Percentiles rank a stretch among this genome's conserved stretches.
These are phyloP conservation scores for Paxillus involutus DNA, from an alignment of 768 basidiomycete species.

Conservation along the genomic window DNA sequence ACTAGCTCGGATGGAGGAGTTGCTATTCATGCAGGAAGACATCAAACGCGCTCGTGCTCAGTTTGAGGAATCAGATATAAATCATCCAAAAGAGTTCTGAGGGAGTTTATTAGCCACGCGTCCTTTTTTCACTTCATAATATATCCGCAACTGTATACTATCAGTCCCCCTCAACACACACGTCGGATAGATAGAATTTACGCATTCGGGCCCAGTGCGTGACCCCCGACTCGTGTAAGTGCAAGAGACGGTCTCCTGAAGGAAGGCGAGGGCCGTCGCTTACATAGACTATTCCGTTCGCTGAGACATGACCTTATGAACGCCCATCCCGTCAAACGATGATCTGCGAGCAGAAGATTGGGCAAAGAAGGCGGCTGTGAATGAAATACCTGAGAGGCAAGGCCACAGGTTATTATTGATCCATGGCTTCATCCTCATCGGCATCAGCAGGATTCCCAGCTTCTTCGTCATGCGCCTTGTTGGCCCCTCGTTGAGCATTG, in stretches of 20 bases:
- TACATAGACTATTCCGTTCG: not conserved
- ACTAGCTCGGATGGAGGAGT: constrained; percentile 87
- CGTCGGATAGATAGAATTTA: not conserved
- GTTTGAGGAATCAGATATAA: constrained; percentile 60
- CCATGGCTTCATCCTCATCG: constrained; percentile 56
- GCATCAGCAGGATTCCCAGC: constrained; percentile 29
- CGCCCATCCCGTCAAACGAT: not conserved
- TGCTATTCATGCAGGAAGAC: constrained; percentile 91
- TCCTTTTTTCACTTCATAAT: not conserved
- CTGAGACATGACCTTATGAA: not conserved
- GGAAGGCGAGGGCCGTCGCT: not conserved
- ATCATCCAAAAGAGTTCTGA: constrained; percentile 47
- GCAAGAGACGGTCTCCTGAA: not conserved
- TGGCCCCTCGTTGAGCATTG: constrained; percentile 30
- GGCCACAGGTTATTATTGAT: constrained; percentile 48
- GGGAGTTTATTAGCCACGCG: not conserved
- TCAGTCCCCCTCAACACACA: not conserved
- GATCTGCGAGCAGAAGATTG: not conserved
- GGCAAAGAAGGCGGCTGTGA: not conserved
- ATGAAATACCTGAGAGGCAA: not conserved
- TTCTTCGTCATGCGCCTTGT: constrained; percentile 18
- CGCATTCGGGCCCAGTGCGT: not conserved
- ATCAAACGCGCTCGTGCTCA: constrained; percentile 86
- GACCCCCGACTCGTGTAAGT: not conserved
- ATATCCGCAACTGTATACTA: constrained; percentile 5